Evolutionary conservation across 2,329 filamentous ascomycete species (phyloP).

Genomic region (Diaporthe sp.): DNA sequence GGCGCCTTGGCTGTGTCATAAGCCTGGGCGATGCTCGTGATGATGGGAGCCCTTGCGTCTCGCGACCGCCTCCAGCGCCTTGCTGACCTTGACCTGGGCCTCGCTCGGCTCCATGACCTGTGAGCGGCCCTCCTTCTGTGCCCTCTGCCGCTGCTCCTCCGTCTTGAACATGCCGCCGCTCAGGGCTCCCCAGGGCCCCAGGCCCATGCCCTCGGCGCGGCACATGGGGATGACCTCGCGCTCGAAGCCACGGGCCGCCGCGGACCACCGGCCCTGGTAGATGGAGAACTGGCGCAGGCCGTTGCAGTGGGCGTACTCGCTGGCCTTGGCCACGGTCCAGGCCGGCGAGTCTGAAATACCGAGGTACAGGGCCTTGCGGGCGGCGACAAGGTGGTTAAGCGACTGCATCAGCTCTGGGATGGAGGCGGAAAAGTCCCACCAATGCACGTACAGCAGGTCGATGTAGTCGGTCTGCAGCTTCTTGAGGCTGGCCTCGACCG

Average conservation of each 20-base stretch:
- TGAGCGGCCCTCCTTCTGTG: conserved; percentile 50
- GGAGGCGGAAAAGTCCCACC: conserved; percentile 57
- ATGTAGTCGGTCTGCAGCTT: conserved; percentile 61
- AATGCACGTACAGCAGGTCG: conserved; percentile 60
- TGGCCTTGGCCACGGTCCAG: conserved; percentile 54
- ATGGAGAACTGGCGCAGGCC: conserved; percentile 53
- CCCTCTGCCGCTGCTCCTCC: conserved; percentile 46
- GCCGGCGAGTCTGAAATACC: conserved; percentile 55
- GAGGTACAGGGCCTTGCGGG: conserved; percentile 57
- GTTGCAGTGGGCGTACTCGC: conserved; percentile 52
- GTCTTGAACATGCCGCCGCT: conserved; percentile 55
- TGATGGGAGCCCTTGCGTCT: conserved; percentile 53
- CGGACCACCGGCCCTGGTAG: conserved; percentile 56
- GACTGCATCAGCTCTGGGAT: conserved; percentile 58
- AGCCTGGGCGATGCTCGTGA: conserved; percentile 71
- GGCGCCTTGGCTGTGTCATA: conserved; percentile 80
- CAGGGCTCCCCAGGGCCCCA: conserved; percentile 67
- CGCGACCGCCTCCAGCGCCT: conserved; percentile 64
- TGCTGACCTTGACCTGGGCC: conserved; percentile 64
- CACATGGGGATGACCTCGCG: conserved; percentile 77
- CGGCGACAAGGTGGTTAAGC: conserved; percentile 55
- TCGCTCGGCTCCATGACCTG: conserved; percentile 54
- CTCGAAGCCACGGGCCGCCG: conserved; percentile 60
- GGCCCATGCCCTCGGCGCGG: conserved; percentile 66
- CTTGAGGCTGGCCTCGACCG: conserved; percentile 59